Evolutionary conservation across 805 yeast genomes (phyloP).

Genomic region (Metschnikowia peoriensis): DNA sequence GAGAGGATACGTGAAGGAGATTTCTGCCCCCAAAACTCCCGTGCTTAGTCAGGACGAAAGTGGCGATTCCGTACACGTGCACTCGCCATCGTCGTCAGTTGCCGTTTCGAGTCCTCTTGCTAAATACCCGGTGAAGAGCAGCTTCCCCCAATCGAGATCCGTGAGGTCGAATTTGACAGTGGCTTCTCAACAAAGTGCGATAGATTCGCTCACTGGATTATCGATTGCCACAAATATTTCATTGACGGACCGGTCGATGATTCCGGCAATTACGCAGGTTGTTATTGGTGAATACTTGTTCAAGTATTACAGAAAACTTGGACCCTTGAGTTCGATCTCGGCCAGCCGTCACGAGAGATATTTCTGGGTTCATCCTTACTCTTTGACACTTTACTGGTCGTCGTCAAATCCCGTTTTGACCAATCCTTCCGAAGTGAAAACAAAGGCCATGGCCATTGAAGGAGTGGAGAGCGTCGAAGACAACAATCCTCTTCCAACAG

Average conservation of each 20-base stretch:
- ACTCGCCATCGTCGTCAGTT: constrained; percentile 20
- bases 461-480: constrained; percentile 80
- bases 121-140: constrained; percentile 1
- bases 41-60: constrained; percentile 20
- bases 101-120: constrained; percentile 6
- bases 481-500: constrained; percentile 84
- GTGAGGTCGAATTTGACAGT: constrained; percentile 31
- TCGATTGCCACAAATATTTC: constrained; percentile 63
- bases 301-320: constrained; percentile 79
- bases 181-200: constrained; percentile 23
- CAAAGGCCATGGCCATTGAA: constrained; percentile 77
- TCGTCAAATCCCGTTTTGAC: constrained; percentile 71
- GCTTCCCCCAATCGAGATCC: constrained; percentile 17
- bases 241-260: constrained; percentile 65
- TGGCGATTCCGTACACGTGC: constrained; percentile 23
- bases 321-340: constrained; percentile 69
- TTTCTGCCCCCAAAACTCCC: constrained; percentile 22
- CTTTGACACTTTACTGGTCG: constrained; percentile 89
- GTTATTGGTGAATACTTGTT: constrained; percentile 88
- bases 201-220: constrained; percentile 36
- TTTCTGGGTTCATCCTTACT: constrained; percentile 96
- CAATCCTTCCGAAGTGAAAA: constrained; percentile 62
- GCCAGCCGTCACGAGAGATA: constrained; percentile 86
- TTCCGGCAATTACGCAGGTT: constrained; percentile 86
- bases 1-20: constrained; percentile 44